Percentiles rank a stretch among this genome's conserved stretches.
These are phyloP conservation scores for Curvularia eragrostidis DNA, from an alignment of 2,329 filamentous ascomycete genomes.

Conservation along the genomic window DNA sequence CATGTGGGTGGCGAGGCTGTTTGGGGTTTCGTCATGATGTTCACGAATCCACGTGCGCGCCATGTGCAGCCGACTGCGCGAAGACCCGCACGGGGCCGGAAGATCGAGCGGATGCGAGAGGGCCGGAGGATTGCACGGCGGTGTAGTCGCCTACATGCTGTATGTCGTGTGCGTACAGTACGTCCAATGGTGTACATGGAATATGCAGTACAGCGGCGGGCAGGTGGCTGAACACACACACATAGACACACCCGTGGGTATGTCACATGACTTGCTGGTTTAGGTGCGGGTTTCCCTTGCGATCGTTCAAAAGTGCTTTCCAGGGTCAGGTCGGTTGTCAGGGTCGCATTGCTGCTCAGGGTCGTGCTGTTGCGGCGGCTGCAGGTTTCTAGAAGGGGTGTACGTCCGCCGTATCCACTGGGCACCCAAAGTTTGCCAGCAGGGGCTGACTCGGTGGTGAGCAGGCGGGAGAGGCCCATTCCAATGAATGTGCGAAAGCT, in stretches of 20 bases:
- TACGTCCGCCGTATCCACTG: conserved; percentile 14
- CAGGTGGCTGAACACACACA: neutral
- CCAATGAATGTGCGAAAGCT: conserved; percentile 24
- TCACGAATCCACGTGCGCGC: conserved; percentile 16
- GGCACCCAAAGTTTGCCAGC: conserved; percentile 22
- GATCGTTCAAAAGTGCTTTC: neutral
- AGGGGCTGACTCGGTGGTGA: conserved; percentile 24
- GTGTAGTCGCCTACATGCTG: no score
- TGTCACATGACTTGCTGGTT: neutral
- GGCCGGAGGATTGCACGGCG: neutral
- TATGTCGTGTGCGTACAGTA: no score
- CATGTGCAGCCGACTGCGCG: conserved; percentile 14
- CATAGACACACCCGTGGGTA: no score
- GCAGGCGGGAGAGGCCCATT: conserved; percentile 10
- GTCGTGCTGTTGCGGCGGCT: neutral
- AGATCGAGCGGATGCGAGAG: conserved; percentile 8
- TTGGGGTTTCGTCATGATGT: conserved; percentile 13
- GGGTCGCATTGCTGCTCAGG: neutral
- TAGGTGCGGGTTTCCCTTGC: neutral
- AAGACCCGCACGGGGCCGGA: conserved; percentile 17
- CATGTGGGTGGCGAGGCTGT: conserved; percentile 5
- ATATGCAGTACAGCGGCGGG: neutral
- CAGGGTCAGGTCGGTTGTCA: neutral
- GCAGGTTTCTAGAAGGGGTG: conserved; percentile 12
- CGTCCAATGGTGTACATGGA: no score